Base-by-base conservation (phyloP, 371 early-diverging fungal species). In the Choanephora cucurbitarum region DNA sequence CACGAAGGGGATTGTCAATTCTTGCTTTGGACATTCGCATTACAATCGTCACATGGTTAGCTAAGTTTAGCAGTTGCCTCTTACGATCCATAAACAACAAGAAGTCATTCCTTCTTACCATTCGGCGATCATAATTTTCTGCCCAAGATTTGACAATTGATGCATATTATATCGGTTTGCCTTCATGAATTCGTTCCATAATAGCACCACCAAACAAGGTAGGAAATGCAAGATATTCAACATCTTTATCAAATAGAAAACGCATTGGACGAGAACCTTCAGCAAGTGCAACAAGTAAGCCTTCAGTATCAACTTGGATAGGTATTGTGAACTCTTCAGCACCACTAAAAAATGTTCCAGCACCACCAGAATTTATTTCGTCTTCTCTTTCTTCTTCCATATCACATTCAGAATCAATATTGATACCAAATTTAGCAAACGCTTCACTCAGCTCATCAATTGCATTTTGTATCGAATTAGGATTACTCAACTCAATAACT, bases 161-260 rank as follows among this genome's bases (percentile, higher is more conserved):
- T 2, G 6, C 7, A 23, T 41, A 51, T 2, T 40, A n/a, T 1
- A 51, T 21, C 11, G n/a, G n/a, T 3, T 48, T 24, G 17, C 18
- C 23, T 15, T 39, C 7, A 13, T 13, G 28, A 3, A 5, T 7
- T 5, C 5, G 19, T 13, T 45, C 3, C 23, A 45, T 6, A 13
- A 14, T 11, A 3, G 21, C 6, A 23, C 46, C 46, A 10, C 24
- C 19, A 23, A 23, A 45, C 5, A 45, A 2, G 13, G 19, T 45
- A 13, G 23, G 22, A 23, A 45, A 45, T 0, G 28, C 45, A 10
- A 55, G 23, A 21, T 11, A 32, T 6, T 55, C 55, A 14, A 33
- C 46, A 39, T 55, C 55, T 22, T 11, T n/a, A 24, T 55, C 55
- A 19, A 34, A 15, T 11, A 55, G 11, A 6, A 55, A 5, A 3